These are phyloP conservation scores for Trametes versicolor DNA, from an alignment of 1,284 basidiomycete genomes.

Conservation along the genomic window DNA sequence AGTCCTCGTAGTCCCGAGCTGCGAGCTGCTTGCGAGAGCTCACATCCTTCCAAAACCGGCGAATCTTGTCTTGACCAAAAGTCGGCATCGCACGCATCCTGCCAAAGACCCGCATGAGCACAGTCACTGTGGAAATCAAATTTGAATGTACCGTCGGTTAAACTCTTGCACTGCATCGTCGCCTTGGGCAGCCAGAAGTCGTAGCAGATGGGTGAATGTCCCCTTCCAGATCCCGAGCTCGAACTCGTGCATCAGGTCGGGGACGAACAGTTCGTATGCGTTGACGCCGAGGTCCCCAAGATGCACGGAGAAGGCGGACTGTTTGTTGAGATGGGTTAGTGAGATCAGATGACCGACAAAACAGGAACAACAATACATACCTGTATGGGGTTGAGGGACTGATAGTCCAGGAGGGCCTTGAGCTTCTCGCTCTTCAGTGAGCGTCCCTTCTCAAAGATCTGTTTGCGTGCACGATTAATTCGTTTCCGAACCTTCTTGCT, in stretches of 20 bases:
- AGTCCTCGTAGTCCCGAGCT: slow-evolving; percentile 44
- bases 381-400: background rate
- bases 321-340: background rate
- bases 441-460: slow-evolving; percentile 24
- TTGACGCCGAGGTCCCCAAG: slow-evolving; percentile 38
- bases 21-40: slow-evolving; percentile 39
- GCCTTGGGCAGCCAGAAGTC: slow-evolving; percentile 21
- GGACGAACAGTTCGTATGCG: slow-evolving; percentile 40
- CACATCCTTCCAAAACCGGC: slow-evolving; percentile 31
- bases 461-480: slow-evolving; percentile 19
- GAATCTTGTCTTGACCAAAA: slow-evolving; percentile 42
- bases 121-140: background rate
- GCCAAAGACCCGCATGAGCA: background rate
- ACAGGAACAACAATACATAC: background rate
- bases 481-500: background rate
- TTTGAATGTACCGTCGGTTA: slow-evolving; percentile 30
- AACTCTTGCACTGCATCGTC: slow-evolving; percentile 18
- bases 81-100: slow-evolving; percentile 41
- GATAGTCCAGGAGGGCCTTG: background rate
- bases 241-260: slow-evolving; percentile 51
- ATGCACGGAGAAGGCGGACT: slow-evolving; percentile 42
- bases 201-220: slow-evolving; percentile 21
- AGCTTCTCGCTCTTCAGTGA: background rate
- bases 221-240: slow-evolving; percentile 49
- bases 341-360: background rate